Evolutionary conservation across 225 moss, liverwort and hornwort species (phyloP).

Genomic region (Sphagnum tenellum): DNA sequence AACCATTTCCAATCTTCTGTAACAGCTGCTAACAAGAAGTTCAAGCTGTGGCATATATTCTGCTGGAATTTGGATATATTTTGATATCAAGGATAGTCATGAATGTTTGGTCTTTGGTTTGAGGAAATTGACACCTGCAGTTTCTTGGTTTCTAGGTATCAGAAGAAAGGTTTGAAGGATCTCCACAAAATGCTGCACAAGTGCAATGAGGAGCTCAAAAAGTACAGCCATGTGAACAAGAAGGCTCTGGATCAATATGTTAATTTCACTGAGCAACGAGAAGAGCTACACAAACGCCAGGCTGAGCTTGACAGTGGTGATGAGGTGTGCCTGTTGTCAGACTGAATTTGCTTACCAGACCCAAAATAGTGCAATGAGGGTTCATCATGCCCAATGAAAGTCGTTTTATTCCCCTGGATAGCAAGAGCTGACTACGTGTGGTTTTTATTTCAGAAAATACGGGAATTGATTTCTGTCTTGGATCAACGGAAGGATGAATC

Average conservation of each 20-base stretch:
- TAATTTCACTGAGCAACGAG: slow-evolving; percentile 89
- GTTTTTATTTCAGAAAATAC: slow-evolving; percentile 60
- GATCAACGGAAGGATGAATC: slow-evolving; percentile 93
- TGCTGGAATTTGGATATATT: no score
- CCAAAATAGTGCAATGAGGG: no score
- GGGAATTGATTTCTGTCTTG: slow-evolving; percentile 80
- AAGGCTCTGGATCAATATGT: slow-evolving; percentile 93
- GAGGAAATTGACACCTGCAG: background rate
- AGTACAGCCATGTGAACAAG: slow-evolving; percentile 89
- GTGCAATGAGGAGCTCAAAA: slow-evolving; percentile 92
- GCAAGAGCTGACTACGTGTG: no score
- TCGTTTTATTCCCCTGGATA: no score
- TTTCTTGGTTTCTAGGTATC: slow-evolving; percentile 26
- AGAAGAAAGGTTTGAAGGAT: slow-evolving; percentile 78
- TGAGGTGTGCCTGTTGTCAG: slow-evolving; percentile 37
- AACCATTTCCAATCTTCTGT: background rate
- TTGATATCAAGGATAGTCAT: no score
- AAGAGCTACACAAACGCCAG: slow-evolving; percentile 79
- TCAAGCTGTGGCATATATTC: no score
- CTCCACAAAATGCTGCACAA: slow-evolving; percentile 91
- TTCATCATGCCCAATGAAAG: no score
- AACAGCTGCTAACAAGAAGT: no score
- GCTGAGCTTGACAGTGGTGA: slow-evolving; percentile 85
- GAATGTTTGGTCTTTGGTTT: background rate
- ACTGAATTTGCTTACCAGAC: no score